These are phyloP conservation scores for Whalleya microplaca DNA, from an alignment of 2,329 filamentous ascomycete genomes.

Conservation along the genomic window DNA sequence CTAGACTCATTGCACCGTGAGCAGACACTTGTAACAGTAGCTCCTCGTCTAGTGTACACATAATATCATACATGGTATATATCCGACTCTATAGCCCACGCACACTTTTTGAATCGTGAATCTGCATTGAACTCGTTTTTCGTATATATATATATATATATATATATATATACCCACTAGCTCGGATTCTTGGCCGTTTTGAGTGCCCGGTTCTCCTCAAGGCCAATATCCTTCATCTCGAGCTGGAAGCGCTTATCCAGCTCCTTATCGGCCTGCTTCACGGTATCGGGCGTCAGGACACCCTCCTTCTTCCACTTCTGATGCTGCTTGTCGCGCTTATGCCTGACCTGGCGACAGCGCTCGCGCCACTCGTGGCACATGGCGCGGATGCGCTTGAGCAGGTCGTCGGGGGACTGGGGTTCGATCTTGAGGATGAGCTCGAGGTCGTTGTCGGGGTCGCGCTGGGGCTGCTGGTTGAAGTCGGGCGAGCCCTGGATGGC, in stretches of 20 bases:
- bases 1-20: constrained; percentile 25
- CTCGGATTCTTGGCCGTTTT: constrained; percentile 36
- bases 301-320: constrained; percentile 53
- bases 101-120: neutral
- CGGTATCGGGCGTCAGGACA: constrained; percentile 49
- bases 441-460: constrained; percentile 60
- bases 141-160: neutral
- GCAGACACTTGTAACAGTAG: constrained; percentile 26
- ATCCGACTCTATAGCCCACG: neutral
- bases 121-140: neutral
- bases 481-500: constrained; percentile 56
- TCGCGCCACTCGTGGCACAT: constrained; percentile 55
- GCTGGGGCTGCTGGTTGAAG: constrained; percentile 66
- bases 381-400: constrained; percentile 48
- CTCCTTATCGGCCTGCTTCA: constrained; percentile 45
- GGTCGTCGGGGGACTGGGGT: constrained; percentile 53
- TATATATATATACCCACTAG: neutral
- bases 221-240: constrained; percentile 53
- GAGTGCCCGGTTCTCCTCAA: constrained; percentile 52
- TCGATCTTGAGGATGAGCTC: constrained; percentile 60
- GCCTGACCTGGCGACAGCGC: constrained; percentile 50
- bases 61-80: constrained; percentile 3
- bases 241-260: constrained; percentile 50
- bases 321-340: constrained; percentile 53
- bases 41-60: constrained; percentile 30